Evolutionary conservation across 768 basidiomycete species (phyloP).

Genomic region (Lentinula edodes): DNA sequence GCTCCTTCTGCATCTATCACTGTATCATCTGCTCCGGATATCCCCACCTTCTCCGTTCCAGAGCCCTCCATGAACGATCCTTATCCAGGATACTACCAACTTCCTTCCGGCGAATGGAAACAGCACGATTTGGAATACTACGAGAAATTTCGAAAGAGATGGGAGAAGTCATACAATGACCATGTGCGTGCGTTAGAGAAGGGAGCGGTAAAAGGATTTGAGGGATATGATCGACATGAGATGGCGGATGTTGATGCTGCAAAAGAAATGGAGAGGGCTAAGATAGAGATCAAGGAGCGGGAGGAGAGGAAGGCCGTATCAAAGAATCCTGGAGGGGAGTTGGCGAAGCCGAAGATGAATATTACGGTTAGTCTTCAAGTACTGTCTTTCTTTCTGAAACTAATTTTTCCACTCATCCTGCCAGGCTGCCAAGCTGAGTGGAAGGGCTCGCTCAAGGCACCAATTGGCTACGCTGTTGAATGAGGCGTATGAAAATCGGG

Average conservation of each 20-base stretch:
- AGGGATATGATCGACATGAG: constrained; percentile 48
- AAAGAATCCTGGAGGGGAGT: constrained; percentile 46
- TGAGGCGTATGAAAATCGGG: constrained; percentile 81
- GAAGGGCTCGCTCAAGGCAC: constrained; percentile 67
- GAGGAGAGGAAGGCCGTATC: constrained; percentile 78
- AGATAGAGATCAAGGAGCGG: constrained; percentile 64
- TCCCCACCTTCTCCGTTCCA: constrained; percentile 66
- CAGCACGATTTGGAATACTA: constrained; percentile 71
- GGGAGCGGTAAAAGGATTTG: constrained; percentile 61
- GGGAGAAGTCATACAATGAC: constrained; percentile 67
- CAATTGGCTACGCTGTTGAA: constrained; percentile 77
- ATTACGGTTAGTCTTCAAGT: constrained; percentile 48
- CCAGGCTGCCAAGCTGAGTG: constrained; percentile 66
- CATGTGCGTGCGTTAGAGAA: constrained; percentile 73
- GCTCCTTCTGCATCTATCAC: constrained; percentile 18
- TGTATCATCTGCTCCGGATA: constrained; percentile 61
- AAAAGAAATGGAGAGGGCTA: constrained; percentile 75
- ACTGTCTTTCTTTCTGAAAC: background rate
- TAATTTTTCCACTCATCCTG: background rate
- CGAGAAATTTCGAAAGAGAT: constrained; percentile 59
- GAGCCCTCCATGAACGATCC: constrained; percentile 70
- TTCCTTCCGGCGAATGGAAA: constrained; percentile 77
- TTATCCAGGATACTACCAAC: constrained; percentile 84
- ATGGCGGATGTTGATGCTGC: constrained; percentile 62
- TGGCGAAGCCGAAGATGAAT: constrained; percentile 75